Evolutionary conservation across 306 rosid species (phyloP), one percentile per base, ranked within the genome.

Genomic region (Delonix regia): DNA sequence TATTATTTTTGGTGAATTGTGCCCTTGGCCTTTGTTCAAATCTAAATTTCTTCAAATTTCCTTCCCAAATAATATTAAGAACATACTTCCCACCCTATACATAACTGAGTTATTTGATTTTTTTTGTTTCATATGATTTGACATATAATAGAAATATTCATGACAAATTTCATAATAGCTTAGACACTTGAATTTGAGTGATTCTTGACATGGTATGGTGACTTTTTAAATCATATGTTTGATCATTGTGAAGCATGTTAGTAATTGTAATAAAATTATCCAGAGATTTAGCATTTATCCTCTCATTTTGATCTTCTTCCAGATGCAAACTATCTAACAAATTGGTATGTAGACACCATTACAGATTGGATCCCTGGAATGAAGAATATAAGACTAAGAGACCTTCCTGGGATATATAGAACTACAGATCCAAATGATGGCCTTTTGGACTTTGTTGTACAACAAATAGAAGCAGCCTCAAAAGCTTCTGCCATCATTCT

Each of bases 301-400:
- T 9, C 4, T 25, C 25, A 42, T 41, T 39, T 3, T 66, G 76
- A 33, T 75, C 14, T 53, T 57, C 71, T 63, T 38, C 10, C 84
- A 84, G 85, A 87, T 81, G 76, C 69, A 12, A 84, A 13, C 63
- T 53, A 78, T 71, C 62, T 81, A 6, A 75, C 74, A 71, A 84
- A 81, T 51, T 83, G 86, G 15, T 79, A 75, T 59, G 38, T 81
- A 39, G 86, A 87, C 44, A 82, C 79, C 27, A 27, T 55, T 44
- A 79, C 84, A 57, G 78, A 87, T 24, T 82, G 86, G 86, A 87
- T 87, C 9, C 86, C 85, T 28, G 81, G 86, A 70, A 76, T 84
- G 86, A 79, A 84, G 69, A 73, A 79, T 21, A 72, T 87, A 49
- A 21, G 63, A 41, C 64, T 87, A 2, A 79, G 82, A 59, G 82